phyloP scores from a whole-genome alignment of 1,284 basidiomycete genomes.

The Rhodotorula sp. region DNA sequence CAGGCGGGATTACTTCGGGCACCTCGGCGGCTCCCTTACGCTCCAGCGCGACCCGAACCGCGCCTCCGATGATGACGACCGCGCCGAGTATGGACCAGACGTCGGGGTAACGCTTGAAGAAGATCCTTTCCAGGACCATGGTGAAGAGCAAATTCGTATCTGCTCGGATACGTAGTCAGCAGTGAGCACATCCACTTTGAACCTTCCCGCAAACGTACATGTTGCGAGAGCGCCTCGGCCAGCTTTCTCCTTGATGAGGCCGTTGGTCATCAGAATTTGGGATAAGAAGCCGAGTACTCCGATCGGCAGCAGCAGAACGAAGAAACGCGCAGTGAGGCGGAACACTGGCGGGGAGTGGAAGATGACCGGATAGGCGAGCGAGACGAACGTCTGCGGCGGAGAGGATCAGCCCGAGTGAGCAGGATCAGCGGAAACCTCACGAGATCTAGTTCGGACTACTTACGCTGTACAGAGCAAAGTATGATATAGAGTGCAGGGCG shows the following conservation, averaged over 20 bases:
- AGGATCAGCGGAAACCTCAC: not conserved
- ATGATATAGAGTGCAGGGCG: constrained; percentile 41
- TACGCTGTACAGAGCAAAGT: constrained; percentile 39
- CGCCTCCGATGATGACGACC: constrained; percentile 41
- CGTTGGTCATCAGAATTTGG: constrained; percentile 38
- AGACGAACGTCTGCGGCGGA: constrained; percentile 23
- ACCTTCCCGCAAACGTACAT: constrained; percentile 20
- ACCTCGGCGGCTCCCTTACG: constrained; percentile 11
- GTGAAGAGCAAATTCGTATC: constrained; percentile 38
- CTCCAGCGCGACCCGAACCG: constrained; percentile 39
- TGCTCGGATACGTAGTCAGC: constrained; percentile 1
- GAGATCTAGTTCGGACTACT: not conserved
- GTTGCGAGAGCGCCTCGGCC: constrained; percentile 34
- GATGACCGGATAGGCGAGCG: constrained; percentile 34
- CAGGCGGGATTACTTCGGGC: not conserved
- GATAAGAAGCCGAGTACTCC: constrained; percentile 42
- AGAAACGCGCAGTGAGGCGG: constrained; percentile 35
- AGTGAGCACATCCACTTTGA: not conserved
- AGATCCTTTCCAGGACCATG: constrained; percentile 39
- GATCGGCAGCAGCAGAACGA: constrained; percentile 38
- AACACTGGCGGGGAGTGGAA: constrained; percentile 37
- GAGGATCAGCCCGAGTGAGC: not conserved
- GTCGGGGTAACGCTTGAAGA: constrained; percentile 41
- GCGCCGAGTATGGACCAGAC: constrained; percentile 39
- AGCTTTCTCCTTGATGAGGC: constrained; percentile 35